phyloP scores from a whole-genome alignment of 2,329 filamentous ascomycete species.

The Aurifilum marmelostoma region DNA sequence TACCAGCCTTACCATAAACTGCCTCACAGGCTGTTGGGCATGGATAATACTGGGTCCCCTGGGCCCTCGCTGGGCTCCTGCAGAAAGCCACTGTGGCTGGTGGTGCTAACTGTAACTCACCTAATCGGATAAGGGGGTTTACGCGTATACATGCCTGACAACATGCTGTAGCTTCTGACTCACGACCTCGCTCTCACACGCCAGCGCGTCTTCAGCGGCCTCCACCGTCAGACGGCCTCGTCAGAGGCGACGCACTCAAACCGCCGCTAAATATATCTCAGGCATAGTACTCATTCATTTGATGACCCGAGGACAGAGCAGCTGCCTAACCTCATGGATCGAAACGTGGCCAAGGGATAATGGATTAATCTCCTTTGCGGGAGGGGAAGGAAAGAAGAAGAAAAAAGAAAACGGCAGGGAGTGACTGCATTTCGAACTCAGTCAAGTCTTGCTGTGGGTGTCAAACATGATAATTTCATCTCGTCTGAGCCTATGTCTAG shows the following conservation, averaged over 20 bases:
- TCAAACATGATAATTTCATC: background rate
- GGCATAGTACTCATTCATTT: background rate
- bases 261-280: background rate
- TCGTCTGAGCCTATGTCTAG: background rate
- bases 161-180: background rate
- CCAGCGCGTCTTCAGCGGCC: background rate
- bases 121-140: background rate
- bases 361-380: background rate
- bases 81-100: conserved; percentile 16
- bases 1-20: conserved; percentile 5
- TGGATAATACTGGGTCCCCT: conserved; percentile 8
- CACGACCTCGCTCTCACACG: background rate
- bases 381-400: too few species aligned
- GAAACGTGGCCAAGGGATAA: too few species aligned
- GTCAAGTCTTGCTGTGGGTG: background rate
- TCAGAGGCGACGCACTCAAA: conserved; percentile 11
- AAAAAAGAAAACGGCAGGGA: background rate
- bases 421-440: background rate
- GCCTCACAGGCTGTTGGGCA: conserved; percentile 10
- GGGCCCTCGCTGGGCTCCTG: background rate
- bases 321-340: background rate
- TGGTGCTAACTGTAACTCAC: background rate
- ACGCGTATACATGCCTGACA: background rate
- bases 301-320: background rate
- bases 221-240: background rate